These are phyloP conservation scores for Forsythia suspensa DNA, from an alignment of 257 asterid species.

Conservation along the genomic window DNA sequence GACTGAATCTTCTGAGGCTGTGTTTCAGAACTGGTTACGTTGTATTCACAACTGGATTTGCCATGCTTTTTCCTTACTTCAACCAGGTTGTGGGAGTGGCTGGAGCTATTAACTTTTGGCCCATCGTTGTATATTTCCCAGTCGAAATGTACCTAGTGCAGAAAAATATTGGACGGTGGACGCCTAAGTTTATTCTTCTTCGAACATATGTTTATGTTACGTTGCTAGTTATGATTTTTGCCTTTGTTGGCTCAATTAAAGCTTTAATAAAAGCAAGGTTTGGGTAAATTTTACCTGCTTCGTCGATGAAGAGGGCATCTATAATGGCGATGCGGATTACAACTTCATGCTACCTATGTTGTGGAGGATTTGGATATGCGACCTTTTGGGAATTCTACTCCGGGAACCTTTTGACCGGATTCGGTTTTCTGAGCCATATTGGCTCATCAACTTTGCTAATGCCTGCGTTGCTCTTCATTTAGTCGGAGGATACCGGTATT, in stretches of 20 bases:
- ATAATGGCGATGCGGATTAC: slow-evolving; percentile 43
- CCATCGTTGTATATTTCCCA: slow-evolving; percentile 68
- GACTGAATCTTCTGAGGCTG: slow-evolving; percentile 48
- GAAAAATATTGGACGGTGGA: slow-evolving; percentile 47
- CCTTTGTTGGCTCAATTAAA: slow-evolving; percentile 73
- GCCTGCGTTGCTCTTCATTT: slow-evolving; percentile 79
- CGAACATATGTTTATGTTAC: slow-evolving; percentile 42
- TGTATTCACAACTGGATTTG: slow-evolving; percentile 51
- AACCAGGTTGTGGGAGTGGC: slow-evolving; percentile 75
- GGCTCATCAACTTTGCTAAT: slow-evolving; percentile 88
- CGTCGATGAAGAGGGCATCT: slow-evolving; percentile 72
- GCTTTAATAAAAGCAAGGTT: slow-evolving; percentile 56
- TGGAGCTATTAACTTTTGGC: slow-evolving; percentile 82
- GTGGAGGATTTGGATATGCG: slow-evolving; percentile 94
- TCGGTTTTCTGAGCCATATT: slow-evolving; percentile 75
- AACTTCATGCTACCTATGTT: slow-evolving; percentile 71
- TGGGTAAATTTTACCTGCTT: not conserved
- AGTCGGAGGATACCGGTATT: slow-evolving; percentile 80
- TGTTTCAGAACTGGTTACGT: slow-evolving; percentile 61
- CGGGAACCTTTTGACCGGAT: slow-evolving; percentile 90
- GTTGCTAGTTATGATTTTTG: slow-evolving; percentile 52
- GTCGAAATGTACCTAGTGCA: slow-evolving; percentile 79
- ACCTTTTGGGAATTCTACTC: slow-evolving; percentile 85
- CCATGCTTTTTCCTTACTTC: slow-evolving; percentile 68
- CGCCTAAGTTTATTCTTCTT: slow-evolving; percentile 41